Evolutionary conservation across 768 basidiomycete genomes (phyloP).

Genomic region (Lactarius hengduanensis): DNA sequence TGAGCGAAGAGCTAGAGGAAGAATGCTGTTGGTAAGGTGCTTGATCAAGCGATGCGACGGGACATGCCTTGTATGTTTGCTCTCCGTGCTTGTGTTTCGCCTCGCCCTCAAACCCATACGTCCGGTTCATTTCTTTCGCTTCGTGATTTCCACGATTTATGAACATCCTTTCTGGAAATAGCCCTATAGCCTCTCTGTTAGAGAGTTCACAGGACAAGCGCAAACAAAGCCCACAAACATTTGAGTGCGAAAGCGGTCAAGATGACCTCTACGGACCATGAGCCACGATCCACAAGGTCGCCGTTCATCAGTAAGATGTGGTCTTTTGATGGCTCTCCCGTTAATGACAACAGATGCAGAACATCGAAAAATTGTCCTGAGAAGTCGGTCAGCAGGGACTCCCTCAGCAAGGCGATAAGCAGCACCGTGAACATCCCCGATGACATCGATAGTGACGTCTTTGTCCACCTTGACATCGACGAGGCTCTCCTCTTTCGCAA

Average conservation of each 20-base stretch:
- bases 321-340: constrained; percentile 79
- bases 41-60: neutral
- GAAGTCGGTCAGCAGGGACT: constrained; percentile 16
- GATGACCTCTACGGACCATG: constrained; percentile 92
- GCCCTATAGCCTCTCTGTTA: constrained; percentile 52
- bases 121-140: constrained; percentile 94
- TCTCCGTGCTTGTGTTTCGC: constrained; percentile 96
- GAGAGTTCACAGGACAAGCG: constrained; percentile 2
- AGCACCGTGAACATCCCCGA: constrained; percentile 92
- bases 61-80: constrained; percentile 80
- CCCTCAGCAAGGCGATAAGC: constrained; percentile 11
- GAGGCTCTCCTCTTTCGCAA: constrained; percentile 76
- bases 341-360: constrained; percentile 80
- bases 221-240: constrained; percentile 50
- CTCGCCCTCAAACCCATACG: constrained; percentile 95
- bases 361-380: constrained; percentile 95
- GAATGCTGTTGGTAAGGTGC: neutral
- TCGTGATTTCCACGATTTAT: constrained; percentile 98
- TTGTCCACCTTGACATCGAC: constrained; percentile 74
- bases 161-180: constrained; percentile 86
- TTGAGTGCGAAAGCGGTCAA: constrained; percentile 93
- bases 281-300: constrained; percentile 97
- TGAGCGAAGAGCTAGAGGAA: constrained; percentile 77
- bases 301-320: constrained; percentile 91
- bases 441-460: constrained; percentile 84